Evolutionary conservation across 192 early-diverging fungal species (phyloP).

Genomic region (Gryganskiella cystojenkinii): DNA sequence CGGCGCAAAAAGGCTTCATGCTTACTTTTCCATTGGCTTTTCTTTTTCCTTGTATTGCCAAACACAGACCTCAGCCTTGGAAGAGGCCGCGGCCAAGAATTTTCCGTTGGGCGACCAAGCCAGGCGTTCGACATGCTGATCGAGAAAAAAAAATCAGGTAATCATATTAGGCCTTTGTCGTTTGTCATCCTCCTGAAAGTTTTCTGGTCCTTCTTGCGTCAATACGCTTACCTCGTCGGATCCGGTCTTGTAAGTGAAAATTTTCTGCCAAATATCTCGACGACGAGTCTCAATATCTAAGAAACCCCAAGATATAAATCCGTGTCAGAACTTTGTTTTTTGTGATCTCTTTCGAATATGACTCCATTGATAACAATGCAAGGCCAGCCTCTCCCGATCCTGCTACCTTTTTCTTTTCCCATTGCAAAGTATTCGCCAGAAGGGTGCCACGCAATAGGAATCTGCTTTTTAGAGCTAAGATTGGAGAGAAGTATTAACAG

Average conservation of each 20-base stretch:
- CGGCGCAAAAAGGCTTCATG: not conserved
- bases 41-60: constrained; percentile 73
- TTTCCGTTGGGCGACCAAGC: constrained; percentile 75
- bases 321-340: not conserved
- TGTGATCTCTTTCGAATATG: not conserved
- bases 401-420: constrained; percentile 39
- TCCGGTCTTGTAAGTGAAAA: constrained; percentile 33
- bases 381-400: no score
- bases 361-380: no score
- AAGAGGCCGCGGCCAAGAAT: constrained; percentile 64
- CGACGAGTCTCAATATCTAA: constrained; percentile 38
- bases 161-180: no score
- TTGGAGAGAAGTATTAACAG: no score
- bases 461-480: constrained; percentile 15
- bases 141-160: no score
- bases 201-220: not conserved
- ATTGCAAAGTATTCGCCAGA: constrained; percentile 40
- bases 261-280: constrained; percentile 42
- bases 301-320: not conserved
- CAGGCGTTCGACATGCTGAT: constrained; percentile 55
- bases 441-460: constrained; percentile 43
- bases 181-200: no score
- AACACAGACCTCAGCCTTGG: constrained; percentile 61
- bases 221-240: constrained; percentile 14
- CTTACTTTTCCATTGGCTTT: constrained; percentile 34